phyloP scores from a whole-genome alignment of 495 filamentous ascomycete species.

The Aspergillus indologenus region DNA sequence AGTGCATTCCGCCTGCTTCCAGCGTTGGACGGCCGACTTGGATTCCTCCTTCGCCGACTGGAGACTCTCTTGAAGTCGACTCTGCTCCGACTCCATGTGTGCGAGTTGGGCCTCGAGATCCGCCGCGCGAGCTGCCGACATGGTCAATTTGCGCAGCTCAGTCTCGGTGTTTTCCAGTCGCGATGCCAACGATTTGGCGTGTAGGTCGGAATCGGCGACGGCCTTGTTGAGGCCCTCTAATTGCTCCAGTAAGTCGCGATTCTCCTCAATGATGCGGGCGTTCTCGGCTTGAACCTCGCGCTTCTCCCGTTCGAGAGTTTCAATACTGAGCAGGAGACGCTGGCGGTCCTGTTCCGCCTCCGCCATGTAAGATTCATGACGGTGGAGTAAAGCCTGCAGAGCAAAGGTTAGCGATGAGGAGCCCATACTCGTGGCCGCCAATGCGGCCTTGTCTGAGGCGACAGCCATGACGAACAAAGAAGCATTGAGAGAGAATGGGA shows the following conservation, averaged over 20 bases:
- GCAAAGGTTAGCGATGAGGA: slow-evolving; percentile 64
- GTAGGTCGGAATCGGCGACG: slow-evolving; percentile 70
- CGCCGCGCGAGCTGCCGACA: slow-evolving; percentile 67
- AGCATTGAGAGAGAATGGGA: slow-evolving; percentile 31
- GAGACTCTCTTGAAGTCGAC: slow-evolving; percentile 63
- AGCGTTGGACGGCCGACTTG: slow-evolving; percentile 71
- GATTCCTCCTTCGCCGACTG: slow-evolving; percentile 64
- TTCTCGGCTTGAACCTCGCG: slow-evolving; percentile 70
- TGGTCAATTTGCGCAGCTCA: slow-evolving; percentile 70
- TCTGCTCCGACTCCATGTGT: slow-evolving; percentile 77
- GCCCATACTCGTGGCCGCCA: slow-evolving; percentile 20
- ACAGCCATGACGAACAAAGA: slow-evolving; percentile 41
- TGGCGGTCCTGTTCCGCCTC: slow-evolving; percentile 80
- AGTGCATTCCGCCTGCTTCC: slow-evolving; percentile 75
- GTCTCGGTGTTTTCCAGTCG: slow-evolving; percentile 71
- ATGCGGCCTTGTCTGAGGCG: slow-evolving; percentile 21
- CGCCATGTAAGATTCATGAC: slow-evolving; percentile 89
- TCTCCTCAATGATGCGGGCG: slow-evolving; percentile 71
- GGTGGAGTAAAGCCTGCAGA: slow-evolving; percentile 81
- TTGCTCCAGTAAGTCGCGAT: slow-evolving; percentile 71
- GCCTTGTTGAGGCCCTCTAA: slow-evolving; percentile 76
- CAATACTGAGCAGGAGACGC: slow-evolving; percentile 66
- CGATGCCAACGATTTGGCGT: slow-evolving; percentile 66
- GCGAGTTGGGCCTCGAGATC: slow-evolving; percentile 74
- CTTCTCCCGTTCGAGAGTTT: slow-evolving; percentile 74